Evolutionary conservation across 495 filamentous ascomycete genomes (phyloP).

Genomic region (Xylaria longipes): DNA sequence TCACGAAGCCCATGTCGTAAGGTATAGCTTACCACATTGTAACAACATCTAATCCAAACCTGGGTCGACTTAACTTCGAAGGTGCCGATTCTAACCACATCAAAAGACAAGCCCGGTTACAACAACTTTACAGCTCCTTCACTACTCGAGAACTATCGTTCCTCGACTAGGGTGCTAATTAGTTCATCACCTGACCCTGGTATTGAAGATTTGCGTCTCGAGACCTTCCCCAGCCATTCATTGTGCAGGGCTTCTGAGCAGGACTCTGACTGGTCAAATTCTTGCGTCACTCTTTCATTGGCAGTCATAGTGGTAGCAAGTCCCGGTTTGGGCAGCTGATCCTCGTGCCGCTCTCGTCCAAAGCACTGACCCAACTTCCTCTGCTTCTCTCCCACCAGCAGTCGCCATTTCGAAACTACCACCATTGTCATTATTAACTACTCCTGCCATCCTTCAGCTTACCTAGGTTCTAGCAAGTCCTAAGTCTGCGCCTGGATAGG

Average conservation of each 20-base stretch:
- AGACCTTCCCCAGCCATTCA: conserved; percentile 47
- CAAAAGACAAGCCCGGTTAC: conserved; percentile 1
- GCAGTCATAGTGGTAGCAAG: conserved; percentile 41
- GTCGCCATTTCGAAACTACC: conserved; percentile 10
- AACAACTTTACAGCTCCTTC: conserved; percentile 1
- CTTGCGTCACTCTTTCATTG: conserved; percentile 46
- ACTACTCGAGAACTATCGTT: conserved; percentile 11
- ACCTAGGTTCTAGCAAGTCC: neutral
- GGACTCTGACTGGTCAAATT: conserved; percentile 50
- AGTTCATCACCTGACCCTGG: conserved; percentile 20
- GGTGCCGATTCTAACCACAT: conserved; percentile 7
- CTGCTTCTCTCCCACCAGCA: conserved; percentile 19
- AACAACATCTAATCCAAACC: neutral
- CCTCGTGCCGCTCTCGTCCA: conserved; percentile 37
- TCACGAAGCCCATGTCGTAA: neutral
- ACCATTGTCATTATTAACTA: conserved; percentile 15
- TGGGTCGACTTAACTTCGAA: neutral
- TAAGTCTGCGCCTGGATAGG: neutral
- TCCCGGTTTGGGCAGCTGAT: conserved; percentile 38
- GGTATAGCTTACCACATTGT: neutral
- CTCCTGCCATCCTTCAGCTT: conserved; percentile 6
- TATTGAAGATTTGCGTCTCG: conserved; percentile 19
- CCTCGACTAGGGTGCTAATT: conserved; percentile 25
- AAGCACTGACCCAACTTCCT: conserved; percentile 32
- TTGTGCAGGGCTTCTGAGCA: conserved; percentile 42